Evolutionary conservation across 768 basidiomycete genomes (phyloP).

Genomic region (Pilatotrama ljubarskyi): DNA sequence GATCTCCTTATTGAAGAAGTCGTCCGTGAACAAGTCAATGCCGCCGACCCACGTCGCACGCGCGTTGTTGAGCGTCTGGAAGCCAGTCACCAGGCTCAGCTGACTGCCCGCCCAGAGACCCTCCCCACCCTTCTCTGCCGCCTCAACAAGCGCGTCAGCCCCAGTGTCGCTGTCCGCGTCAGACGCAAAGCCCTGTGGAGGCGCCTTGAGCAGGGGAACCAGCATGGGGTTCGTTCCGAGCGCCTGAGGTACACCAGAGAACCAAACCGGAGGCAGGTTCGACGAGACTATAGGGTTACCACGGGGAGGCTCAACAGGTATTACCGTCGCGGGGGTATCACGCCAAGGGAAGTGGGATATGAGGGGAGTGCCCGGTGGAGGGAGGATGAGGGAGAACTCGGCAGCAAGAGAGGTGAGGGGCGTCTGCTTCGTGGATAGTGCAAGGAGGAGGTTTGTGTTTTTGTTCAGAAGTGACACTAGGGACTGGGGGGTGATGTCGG

Average conservation of each 20-base stretch:
- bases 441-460: slow-evolving; percentile 81
- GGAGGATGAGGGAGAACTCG: slow-evolving; percentile 90
- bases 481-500: slow-evolving; percentile 80
- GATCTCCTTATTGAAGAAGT: slow-evolving; percentile 64
- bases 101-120: slow-evolving; percentile 81
- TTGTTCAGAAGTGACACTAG: slow-evolving; percentile 69
- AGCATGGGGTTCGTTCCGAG: slow-evolving; percentile 74
- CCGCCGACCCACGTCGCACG: slow-evolving; percentile 83
- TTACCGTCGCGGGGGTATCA: slow-evolving; percentile 57
- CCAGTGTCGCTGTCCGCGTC: slow-evolving; percentile 59
- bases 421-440: slow-evolving; percentile 74
- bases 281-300: slow-evolving; percentile 47
- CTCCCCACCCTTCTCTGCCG: slow-evolving; percentile 73
- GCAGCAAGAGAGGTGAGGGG: slow-evolving; percentile 75
- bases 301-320: slow-evolving; percentile 59
- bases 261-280: slow-evolving; percentile 65
- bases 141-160: slow-evolving; percentile 66
- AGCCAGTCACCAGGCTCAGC: slow-evolving; percentile 79
- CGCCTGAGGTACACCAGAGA: slow-evolving; percentile 68
- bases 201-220: slow-evolving; percentile 79
- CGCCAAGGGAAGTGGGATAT: slow-evolving; percentile 85
- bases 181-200: slow-evolving; percentile 72
- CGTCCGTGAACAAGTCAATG: slow-evolving; percentile 76
- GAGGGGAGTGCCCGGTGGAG: slow-evolving; percentile 80
- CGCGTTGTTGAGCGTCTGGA: slow-evolving; percentile 80